Base-by-base conservation (phyloP, 2,329 filamentous ascomycete genomes). In the Blastomyces percursus region DNA sequence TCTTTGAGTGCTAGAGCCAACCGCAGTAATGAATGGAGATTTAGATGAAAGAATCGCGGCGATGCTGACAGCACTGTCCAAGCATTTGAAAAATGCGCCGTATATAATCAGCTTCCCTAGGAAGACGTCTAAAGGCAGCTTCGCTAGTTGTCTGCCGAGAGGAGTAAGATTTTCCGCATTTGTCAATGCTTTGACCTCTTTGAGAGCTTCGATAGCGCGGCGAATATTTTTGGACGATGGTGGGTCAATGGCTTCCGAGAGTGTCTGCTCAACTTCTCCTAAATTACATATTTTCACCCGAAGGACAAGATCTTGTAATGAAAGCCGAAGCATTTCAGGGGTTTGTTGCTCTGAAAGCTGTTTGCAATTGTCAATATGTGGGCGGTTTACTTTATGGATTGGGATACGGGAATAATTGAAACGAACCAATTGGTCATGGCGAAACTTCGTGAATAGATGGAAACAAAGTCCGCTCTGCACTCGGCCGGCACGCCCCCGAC, bases 211-310 rank as follows among this genome's bases (percentile, higher is more conserved):
- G 61, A 99, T 88, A 0, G 94, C 93, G 44, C 93, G 86, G 30
- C 91, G 87, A 57, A 99, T 95, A 68, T 97, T 99, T 77, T 93
- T 96, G 0, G 89, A 82, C 0, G 89, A 92, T 0, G 94, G 94
- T 0, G 93, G 88, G 71, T 99, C 94, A 19, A 99, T 80, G 3
- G 94, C 94, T 73, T 92, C 86, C 27, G 88, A 84, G 11, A 99
- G 81, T 0, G 92, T 96, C 68, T 93, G 85, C 72, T 97, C 93
- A 61, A 97, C 96, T 50, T 90, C 88, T 12, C 94, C 94, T 52
- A 99, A 84, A 71, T 95, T 96, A 80, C 93, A 99, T 55, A 96
- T 96, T 77, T 99, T 99, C 67, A 97, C 92, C 9, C 94, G 86
- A 72, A 99, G 92, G 5, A 96, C 91, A 12, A 99, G 80, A 71